A percentile compares a stretch with the other conserved stretches of the same genome.
These are phyloP conservation scores for Trichoderma simmonsii DNA, from an alignment of 2,329 filamentous ascomycete genomes.

Conservation along the genomic window DNA sequence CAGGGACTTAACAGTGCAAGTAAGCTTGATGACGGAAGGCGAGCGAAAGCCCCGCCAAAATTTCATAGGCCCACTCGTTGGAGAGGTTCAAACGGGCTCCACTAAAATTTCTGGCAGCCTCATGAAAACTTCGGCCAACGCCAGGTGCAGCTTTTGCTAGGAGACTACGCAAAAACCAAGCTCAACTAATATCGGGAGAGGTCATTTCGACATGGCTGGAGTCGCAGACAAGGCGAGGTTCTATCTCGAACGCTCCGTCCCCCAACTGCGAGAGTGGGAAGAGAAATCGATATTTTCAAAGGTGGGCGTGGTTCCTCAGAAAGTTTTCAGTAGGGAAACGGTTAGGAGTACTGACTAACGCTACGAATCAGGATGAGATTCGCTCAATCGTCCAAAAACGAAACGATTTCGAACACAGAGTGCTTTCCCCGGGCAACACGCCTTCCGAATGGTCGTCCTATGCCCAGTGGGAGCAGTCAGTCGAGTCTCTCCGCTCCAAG, in stretches of 20 bases:
- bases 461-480: constrained; percentile 65
- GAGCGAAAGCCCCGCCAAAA: background rate
- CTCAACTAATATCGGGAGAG: background rate
- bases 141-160: background rate
- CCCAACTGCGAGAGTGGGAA: constrained; percentile 88
- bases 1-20: background rate
- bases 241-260: constrained; percentile 87
- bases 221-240: constrained; percentile 93
- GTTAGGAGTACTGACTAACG: background rate
- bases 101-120: constrained; percentile 27
- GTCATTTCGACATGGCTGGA: constrained; percentile 61
- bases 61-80: background rate
- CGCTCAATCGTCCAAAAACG: constrained; percentile 82
- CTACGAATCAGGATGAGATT: constrained; percentile 70
- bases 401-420: constrained; percentile 87
- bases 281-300: constrained; percentile 86
- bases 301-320: constrained; percentile 41
- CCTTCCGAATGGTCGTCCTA: constrained; percentile 82
- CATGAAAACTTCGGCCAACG: constrained; percentile 24
- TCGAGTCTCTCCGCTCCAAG: constrained; percentile 76
- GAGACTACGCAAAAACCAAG: background rate
- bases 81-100: constrained; percentile 18
- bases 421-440: constrained; percentile 76
- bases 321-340: background rate
- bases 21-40: constrained; percentile 7